phyloP scores from a whole-genome alignment of 129 eudicot species.

The Oenanthe sinensis region DNA sequence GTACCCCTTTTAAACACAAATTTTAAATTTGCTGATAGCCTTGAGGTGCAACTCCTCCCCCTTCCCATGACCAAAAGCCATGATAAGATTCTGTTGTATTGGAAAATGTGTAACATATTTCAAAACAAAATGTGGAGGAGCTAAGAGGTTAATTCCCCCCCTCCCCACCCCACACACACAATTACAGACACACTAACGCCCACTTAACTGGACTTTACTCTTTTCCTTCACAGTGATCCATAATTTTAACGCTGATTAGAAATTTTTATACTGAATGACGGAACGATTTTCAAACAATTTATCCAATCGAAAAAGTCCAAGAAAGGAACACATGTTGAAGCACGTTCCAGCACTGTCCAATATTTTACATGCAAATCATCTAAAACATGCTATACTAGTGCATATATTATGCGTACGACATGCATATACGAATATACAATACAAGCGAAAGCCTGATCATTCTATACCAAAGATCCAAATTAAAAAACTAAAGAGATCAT shows the following conservation, averaged over 20 bases:
- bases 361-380: conserved; percentile 3
- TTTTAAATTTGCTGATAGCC: not conserved
- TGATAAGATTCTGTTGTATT: not conserved
- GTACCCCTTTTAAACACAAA: not conserved
- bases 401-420: not conserved
- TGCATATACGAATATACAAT: not conserved
- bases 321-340: not conserved
- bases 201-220: not conserved
- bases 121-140: no score
- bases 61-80: not conserved
- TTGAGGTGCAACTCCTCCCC: not conserved
- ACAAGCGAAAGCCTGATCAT: not conserved
- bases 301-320: not conserved
- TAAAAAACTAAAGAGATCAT: not conserved
- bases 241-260: not conserved
- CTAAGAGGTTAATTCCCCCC: no score
- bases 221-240: not conserved
- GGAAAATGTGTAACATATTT: no score
- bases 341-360: conserved; percentile 2
- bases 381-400: not conserved
- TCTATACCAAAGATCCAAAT: not conserved
- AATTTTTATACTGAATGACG: not conserved
- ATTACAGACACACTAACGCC: not conserved
- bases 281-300: not conserved
- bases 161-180: no score